Evolutionary conservation across 306 rosid genomes (phyloP).

Genomic region (Crataegus laevigata): DNA sequence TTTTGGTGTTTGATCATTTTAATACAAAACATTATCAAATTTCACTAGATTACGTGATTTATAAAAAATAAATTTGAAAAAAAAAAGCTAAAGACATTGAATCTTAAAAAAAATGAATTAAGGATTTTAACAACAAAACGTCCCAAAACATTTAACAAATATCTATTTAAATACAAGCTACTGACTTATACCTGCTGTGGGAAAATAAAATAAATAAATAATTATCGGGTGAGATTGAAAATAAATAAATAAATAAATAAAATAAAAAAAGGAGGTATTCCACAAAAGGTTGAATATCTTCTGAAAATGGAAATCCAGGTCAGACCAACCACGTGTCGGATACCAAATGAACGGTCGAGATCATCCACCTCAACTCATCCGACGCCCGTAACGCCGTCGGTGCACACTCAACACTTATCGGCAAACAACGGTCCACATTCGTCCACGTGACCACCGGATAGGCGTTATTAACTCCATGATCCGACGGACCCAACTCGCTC

Average conservation of each 20-base stretch:
- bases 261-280: neutral
- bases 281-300: neutral
- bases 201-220: neutral
- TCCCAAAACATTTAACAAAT: neutral
- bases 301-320: slow-evolving; percentile 20
- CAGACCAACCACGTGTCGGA: slow-evolving; percentile 29
- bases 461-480: slow-evolving; percentile 39
- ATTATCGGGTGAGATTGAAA: neutral
- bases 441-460: slow-evolving; percentile 40
- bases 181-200: neutral
- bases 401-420: slow-evolving; percentile 44
- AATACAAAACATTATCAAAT: too few species aligned
- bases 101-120: too few species aligned
- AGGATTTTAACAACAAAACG: neutral
- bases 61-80: too few species aligned
- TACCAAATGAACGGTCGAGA: slow-evolving; percentile 21
- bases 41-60: too few species aligned
- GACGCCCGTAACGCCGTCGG: neutral
- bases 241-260: neutral
- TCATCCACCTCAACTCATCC: slow-evolving; percentile 26
- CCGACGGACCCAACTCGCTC: slow-evolving; percentile 37
- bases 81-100: too few species aligned
- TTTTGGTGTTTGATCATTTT: too few species aligned
- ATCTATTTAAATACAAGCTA: neutral
- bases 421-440: slow-evolving; percentile 30